These are phyloP conservation scores for Populus hybrid DNA, from an alignment of 441 rosid genomes.

Conservation along the genomic window DNA sequence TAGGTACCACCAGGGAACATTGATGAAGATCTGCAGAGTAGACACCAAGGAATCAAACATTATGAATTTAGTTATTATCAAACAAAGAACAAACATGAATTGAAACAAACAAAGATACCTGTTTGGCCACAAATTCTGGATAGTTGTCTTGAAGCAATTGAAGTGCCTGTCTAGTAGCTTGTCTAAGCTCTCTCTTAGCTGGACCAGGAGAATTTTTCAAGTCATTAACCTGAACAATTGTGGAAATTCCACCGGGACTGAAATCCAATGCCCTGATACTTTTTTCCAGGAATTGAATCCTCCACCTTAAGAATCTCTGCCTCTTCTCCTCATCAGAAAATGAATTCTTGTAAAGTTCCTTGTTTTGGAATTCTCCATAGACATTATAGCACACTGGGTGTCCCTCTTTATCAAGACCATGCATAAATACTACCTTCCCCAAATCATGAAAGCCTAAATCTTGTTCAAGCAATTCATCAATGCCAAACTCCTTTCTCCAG, in stretches of 20 bases:
- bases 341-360: background rate
- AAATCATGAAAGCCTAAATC: background rate
- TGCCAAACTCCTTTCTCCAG: slow-evolving; percentile 75
- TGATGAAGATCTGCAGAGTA: slow-evolving; percentile 69
- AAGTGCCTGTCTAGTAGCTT: slow-evolving; percentile 12
- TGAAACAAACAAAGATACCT: slow-evolving; percentile 8
- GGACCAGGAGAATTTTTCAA: slow-evolving; percentile 9
- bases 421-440: background rate
- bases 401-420: background rate
- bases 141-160: slow-evolving; percentile 19
- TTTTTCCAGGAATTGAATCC: slow-evolving; percentile 15
- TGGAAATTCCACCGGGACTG: slow-evolving; percentile 7
- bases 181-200: slow-evolving; percentile 13
- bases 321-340: background rate
- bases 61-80: background rate
- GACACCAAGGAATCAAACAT: background rate
- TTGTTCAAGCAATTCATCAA: background rate
- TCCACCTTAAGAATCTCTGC: slow-evolving; percentile 15
- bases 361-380: background rate
- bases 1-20: slow-evolving; percentile 99
- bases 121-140: slow-evolving; percentile 22
- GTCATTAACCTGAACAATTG: slow-evolving; percentile 17
- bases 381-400: background rate
- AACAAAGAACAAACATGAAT: background rate
- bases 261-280: slow-evolving; percentile 10